A percentile compares a stretch with the other conserved stretches of the same genome.
These are phyloP conservation scores for Fraxinus angustifolia DNA, from an alignment of 305 asterid species.

Conservation along the genomic window DNA sequence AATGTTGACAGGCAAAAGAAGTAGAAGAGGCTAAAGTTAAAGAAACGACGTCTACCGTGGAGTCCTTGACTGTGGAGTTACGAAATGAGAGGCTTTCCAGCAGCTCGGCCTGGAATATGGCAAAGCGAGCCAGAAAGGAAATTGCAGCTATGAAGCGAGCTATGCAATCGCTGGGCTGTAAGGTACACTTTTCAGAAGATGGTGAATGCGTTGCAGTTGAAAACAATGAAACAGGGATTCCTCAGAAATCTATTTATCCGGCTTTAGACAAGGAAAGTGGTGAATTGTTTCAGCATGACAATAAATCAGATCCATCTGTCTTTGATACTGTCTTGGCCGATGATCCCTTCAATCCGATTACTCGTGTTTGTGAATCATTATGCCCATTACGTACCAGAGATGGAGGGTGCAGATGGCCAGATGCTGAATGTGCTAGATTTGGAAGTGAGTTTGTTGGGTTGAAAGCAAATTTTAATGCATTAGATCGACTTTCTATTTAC, in stretches of 20 bases:
- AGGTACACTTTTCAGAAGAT: constrained; percentile 67
- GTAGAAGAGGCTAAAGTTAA: constrained; percentile 57
- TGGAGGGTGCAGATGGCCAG: constrained; percentile 91
- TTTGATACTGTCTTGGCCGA: constrained; percentile 28
- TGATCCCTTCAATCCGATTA: constrained; percentile 42
- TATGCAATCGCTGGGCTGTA: constrained; percentile 76
- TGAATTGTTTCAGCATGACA: constrained; percentile 31
- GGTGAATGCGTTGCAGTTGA: constrained; percentile 82
- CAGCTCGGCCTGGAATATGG: constrained; percentile 68
- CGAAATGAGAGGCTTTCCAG: constrained; percentile 65
- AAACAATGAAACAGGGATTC: constrained; percentile 51
- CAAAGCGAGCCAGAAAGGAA: constrained; percentile 66
- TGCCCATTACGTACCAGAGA: constrained; percentile 78
- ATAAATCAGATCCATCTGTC: constrained; percentile 38
- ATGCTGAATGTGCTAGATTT: constrained; percentile 75
- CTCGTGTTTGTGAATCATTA: constrained; percentile 67
- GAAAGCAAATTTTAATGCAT: constrained; percentile 90
- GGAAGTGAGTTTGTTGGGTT: constrained; percentile 86
- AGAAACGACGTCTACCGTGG: constrained; percentile 45
- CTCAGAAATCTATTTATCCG: constrained; percentile 51
- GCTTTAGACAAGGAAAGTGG: constrained; percentile 41
- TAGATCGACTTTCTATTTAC: constrained; percentile 74
- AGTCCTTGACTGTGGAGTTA: constrained; percentile 61
- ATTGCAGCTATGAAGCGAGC: constrained; percentile 73
- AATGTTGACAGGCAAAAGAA: constrained; percentile 72